A percentile compares a stretch with the other conserved stretches of the same genome.
phyloP scores from a whole-genome alignment of 306 rosid species.

The Cyclanthera cordifolia region DNA sequence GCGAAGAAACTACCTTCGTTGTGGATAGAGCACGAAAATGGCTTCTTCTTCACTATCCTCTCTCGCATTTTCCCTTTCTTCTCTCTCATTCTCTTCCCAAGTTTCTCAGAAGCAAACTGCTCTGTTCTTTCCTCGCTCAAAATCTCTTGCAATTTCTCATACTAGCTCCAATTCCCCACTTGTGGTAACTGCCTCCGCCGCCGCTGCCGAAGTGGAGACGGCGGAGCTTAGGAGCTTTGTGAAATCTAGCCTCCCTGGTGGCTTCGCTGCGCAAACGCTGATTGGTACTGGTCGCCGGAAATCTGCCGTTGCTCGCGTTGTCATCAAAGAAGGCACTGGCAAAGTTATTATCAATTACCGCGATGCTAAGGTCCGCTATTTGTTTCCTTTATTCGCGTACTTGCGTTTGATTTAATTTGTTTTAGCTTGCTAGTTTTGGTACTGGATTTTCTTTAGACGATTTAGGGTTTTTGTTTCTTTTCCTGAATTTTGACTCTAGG shows the following conservation, averaged over 20 bases:
- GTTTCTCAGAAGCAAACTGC: constrained; percentile 37
- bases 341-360: constrained; percentile 80
- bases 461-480: neutral
- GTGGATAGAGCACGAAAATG: constrained; percentile 24
- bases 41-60: constrained; percentile 38
- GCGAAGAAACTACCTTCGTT: neutral
- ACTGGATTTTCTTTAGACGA: neutral
- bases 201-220: constrained; percentile 40
- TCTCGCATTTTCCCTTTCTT: constrained; percentile 45
- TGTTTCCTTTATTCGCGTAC: neutral
- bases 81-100: constrained; percentile 76
- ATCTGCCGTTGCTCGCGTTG: constrained; percentile 76
- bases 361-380: constrained; percentile 55
- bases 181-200: constrained; percentile 38
- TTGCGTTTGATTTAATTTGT: neutral
- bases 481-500: neutral
- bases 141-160: constrained; percentile 27
- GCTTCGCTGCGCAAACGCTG: constrained; percentile 79
- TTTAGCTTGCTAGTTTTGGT: neutral
- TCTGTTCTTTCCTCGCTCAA: constrained; percentile 25
- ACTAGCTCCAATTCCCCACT: constrained; percentile 21
- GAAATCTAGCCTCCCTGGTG: constrained; percentile 84
- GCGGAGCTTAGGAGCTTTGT: constrained; percentile 50
- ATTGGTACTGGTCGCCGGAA: constrained; percentile 87
- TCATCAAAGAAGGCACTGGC: constrained; percentile 82